Evolutionary conservation across 495 filamentous ascomycete genomes (phyloP).

Genomic region (Lichina pygmaea): DNA sequence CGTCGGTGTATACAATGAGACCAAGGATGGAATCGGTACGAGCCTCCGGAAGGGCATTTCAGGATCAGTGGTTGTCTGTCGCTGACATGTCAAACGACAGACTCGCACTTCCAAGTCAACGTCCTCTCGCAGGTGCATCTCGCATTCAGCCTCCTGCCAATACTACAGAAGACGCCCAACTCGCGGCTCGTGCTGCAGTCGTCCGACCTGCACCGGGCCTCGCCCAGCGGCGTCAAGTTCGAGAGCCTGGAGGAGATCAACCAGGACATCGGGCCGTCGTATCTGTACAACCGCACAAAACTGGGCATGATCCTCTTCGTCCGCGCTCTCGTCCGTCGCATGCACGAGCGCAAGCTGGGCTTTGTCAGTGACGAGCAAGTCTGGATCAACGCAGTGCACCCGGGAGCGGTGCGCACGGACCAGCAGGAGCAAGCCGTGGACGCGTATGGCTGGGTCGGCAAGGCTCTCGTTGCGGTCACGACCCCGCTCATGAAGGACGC

Average conservation of each 20-base stretch:
- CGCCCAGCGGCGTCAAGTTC: constrained; percentile 19
- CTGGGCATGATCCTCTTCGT: constrained; percentile 25
- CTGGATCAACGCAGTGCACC: constrained; percentile 22
- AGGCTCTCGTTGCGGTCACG: constrained; percentile 12
- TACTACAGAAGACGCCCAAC: constrained; percentile 14
- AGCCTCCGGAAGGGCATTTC: constrained; percentile 1
- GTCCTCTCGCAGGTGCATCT: constrained; percentile 21
- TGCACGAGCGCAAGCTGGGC: constrained; percentile 13
- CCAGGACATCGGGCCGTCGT: constrained; percentile 20
- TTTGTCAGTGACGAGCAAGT: constrained; percentile 8
- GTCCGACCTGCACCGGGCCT: constrained; percentile 23
- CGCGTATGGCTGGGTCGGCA: constrained; percentile 20
- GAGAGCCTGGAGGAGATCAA: constrained; percentile 24
- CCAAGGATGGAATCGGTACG: constrained; percentile 10
- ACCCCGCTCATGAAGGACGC: constrained; percentile 24
- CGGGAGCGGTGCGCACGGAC: constrained; percentile 20
- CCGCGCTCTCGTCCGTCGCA: constrained; percentile 10
- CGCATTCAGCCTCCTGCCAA: constrained; percentile 15
- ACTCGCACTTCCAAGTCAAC: constrained; percentile 25
- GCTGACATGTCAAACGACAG: constrained; percentile 3
- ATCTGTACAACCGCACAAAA: constrained; percentile 26
- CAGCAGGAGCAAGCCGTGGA: constrained; percentile 25
- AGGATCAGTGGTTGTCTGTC: background rate
- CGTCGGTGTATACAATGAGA: constrained; percentile 12
- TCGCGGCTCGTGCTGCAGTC: constrained; percentile 24